Percentiles rank a stretch among this genome's conserved stretches.
These are phyloP conservation scores for Zymoseptoria pseudotritici DNA, from an alignment of 2,329 filamentous ascomycete species.

Conservation along the genomic window DNA sequence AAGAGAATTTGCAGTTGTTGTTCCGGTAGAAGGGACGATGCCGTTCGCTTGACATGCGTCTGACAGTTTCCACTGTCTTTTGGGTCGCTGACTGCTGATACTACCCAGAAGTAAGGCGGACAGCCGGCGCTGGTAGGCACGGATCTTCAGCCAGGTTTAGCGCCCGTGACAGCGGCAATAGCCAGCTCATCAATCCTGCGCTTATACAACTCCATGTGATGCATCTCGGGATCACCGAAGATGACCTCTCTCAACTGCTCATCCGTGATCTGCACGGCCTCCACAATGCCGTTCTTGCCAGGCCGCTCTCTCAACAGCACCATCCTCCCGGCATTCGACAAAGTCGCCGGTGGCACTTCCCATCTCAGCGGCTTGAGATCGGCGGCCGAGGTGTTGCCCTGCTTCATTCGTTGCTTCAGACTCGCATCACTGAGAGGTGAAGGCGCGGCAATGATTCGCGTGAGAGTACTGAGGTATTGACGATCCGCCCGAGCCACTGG, in stretches of 20 bases:
- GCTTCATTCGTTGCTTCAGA: conserved; percentile 4
- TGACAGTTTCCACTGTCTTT: no score
- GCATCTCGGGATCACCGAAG: conserved; percentile 75
- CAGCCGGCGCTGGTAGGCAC: no score
- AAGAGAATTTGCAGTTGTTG: no score
- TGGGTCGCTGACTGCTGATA: no score
- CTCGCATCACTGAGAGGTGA: conserved; percentile 5
- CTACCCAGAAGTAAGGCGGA: no score
- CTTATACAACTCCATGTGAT: conserved; percentile 72
- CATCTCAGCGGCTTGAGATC: conserved; percentile 37
- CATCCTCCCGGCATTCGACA: conserved; percentile 64
- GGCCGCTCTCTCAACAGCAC: conserved; percentile 53
- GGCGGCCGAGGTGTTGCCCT: neutral
- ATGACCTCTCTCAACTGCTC: conserved; percentile 61
- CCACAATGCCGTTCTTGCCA: conserved; percentile 45
- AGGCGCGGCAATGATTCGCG: conserved; percentile 58
- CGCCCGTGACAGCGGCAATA: conserved; percentile 56
- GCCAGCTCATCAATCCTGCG: conserved; percentile 64
- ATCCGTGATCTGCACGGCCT: conserved; percentile 62
- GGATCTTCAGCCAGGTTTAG: conserved; percentile 4
- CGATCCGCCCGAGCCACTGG: conserved; percentile 71
- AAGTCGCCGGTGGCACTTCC: conserved; percentile 57
- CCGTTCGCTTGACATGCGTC: no score
- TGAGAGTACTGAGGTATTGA: conserved; percentile 62
- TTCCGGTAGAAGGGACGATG: no score